Percentiles rank a stretch among this genome's conserved stretches.
These are phyloP conservation scores for Verticillium nubilum DNA, from an alignment of 2,329 filamentous ascomycete species.

Conservation along the genomic window DNA sequence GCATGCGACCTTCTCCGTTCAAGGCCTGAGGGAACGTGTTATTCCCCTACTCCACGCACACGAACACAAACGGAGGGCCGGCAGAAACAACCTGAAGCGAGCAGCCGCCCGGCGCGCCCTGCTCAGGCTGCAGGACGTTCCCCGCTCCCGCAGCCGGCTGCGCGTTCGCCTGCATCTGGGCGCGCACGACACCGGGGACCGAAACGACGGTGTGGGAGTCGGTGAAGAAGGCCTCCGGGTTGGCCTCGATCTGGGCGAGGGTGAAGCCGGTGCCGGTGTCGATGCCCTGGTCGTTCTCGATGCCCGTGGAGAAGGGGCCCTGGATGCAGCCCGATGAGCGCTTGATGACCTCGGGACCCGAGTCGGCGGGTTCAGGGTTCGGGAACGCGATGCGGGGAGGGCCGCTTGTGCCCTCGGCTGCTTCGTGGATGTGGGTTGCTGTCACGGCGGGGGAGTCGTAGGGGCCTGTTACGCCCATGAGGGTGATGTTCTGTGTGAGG, in stretches of 20 bases:
- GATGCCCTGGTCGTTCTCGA: constrained; percentile 27
- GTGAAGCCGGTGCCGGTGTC: constrained; percentile 41
- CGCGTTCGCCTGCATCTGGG: constrained; percentile 2
- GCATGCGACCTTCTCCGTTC: too few species aligned
- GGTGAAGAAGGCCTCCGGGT: constrained; percentile 41
- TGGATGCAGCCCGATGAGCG: constrained; percentile 16
- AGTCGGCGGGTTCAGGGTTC: constrained; percentile 31
- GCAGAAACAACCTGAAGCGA: background rate
- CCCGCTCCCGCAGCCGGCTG: background rate
- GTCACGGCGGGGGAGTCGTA: constrained; percentile 39
- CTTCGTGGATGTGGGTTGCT: constrained; percentile 45
- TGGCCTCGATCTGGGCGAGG: constrained; percentile 38
- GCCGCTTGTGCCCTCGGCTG: constrained; percentile 31
- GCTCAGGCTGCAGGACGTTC: too few species aligned
- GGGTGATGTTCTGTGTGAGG: constrained; percentile 35
- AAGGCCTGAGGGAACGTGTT: too few species aligned
- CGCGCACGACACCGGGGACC: constrained; percentile 31
- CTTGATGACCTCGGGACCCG: constrained; percentile 18
- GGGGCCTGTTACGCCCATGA: constrained; percentile 35
- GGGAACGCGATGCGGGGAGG: constrained; percentile 41
- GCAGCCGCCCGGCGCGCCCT: background rate
- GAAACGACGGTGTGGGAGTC: constrained; percentile 39
- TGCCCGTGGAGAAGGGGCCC: constrained; percentile 37
- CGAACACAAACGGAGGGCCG: background rate
- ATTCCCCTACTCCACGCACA: background rate